A percentile compares a stretch with the other conserved stretches of the same genome.
phyloP scores from a whole-genome alignment of 257 asterid genomes.

The Coffea canephora region DNA sequence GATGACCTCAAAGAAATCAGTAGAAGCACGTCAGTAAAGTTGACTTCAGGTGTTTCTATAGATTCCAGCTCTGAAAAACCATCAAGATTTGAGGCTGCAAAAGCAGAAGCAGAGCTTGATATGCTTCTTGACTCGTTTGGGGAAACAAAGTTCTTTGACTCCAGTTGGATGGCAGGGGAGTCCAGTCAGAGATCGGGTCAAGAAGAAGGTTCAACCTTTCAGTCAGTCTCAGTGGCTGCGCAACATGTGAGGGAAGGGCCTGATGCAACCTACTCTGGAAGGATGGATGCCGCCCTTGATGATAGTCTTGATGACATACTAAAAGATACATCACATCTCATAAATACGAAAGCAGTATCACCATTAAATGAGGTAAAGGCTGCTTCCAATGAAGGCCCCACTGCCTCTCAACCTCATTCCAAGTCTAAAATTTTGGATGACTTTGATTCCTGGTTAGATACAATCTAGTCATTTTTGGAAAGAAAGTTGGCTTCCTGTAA shows the following conservation, averaged over 20 bases:
- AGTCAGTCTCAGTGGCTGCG: conserved; percentile 13
- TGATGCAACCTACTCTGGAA: conserved; percentile 8
- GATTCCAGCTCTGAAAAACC: conserved; percentile 28
- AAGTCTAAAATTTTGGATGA: conserved; percentile 63
- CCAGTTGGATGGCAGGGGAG: conserved; percentile 17
- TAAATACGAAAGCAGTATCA: conserved; percentile 14
- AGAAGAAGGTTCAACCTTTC: conserved; percentile 22
- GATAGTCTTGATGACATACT: conserved; percentile 56
- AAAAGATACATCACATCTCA: conserved; percentile 43
- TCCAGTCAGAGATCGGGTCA: conserved; percentile 4
- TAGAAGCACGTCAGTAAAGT: conserved; percentile 10
- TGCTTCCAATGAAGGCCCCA: conserved; percentile 10
- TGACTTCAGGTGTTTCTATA: conserved; percentile 14
- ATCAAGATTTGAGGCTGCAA: conserved; percentile 43
- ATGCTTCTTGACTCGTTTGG: conserved; percentile 68
- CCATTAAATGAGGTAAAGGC: conserved; percentile 22
- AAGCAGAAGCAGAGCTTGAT: conserved; percentile 83
- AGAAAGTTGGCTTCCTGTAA: background rate
- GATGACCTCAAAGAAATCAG: conserved; percentile 25
- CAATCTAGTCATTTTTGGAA: conserved; percentile 32
- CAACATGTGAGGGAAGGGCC: conserved; percentile 25
- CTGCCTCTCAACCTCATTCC: conserved; percentile 29
- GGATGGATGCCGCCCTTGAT: conserved; percentile 22
- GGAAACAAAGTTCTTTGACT: conserved; percentile 35
- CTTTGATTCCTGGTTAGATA: conserved; percentile 87